phyloP scores from a whole-genome alignment of 805 yeast species.

The Cyberlindnera xylosilytica region DNA sequence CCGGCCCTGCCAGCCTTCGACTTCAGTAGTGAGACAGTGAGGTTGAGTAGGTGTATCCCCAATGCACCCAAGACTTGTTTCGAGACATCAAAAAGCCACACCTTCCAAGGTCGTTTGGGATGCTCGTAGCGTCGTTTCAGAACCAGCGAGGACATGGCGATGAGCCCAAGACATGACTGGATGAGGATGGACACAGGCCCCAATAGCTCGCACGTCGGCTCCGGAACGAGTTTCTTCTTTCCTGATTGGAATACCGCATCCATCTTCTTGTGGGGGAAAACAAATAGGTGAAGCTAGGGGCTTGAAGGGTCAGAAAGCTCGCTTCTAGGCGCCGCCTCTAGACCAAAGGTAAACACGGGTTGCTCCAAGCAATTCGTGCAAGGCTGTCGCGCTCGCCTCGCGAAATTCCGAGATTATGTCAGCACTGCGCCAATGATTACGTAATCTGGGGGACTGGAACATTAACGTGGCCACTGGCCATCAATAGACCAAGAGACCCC shows the following conservation, averaged over 20 bases:
- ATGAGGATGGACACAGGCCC: conserved; percentile 86
- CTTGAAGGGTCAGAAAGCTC: too few relatives aligned
- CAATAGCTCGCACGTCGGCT: conserved; percentile 52
- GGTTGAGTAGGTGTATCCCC: conserved; percentile 77
- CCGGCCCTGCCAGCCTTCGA: conserved; percentile 31
- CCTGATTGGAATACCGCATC: conserved; percentile 36
- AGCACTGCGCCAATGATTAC: too few relatives aligned
- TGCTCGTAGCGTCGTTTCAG: conserved; percentile 74
- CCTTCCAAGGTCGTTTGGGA: conserved; percentile 83
- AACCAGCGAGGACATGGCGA: conserved; percentile 71
- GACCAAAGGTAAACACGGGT: too few relatives aligned
- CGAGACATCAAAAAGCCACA: conserved; percentile 87
- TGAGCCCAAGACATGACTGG: conserved; percentile 71
- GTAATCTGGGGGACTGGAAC: too few relatives aligned
- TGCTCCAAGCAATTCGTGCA: too few relatives aligned
- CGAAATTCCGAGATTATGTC: too few relatives aligned
- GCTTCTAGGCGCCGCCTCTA: too few relatives aligned
- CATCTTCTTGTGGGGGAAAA: not conserved
- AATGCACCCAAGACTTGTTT: conserved; percentile 88
- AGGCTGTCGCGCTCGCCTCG: too few relatives aligned
- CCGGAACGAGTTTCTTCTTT: conserved; percentile 30
- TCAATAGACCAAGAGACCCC: too few relatives aligned
- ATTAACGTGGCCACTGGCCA: too few relatives aligned
- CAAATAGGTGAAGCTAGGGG: too few relatives aligned
- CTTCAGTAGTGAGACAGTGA: conserved; percentile 60